phyloP scores from a whole-genome alignment of 805 yeast genomes.

The Jamesozyma piceae region DNA sequence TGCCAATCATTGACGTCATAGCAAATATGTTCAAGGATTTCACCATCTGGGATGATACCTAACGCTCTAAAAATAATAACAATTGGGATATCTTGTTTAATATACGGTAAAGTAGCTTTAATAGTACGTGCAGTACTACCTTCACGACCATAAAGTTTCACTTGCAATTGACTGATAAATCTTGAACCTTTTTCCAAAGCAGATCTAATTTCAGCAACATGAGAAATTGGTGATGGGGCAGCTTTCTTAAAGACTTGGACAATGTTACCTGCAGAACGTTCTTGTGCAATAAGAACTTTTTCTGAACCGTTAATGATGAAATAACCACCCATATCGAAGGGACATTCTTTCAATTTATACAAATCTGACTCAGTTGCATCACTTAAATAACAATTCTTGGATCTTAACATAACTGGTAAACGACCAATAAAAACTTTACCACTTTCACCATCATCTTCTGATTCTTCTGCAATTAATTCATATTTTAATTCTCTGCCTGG shows the following conservation, averaged over 20 bases:
- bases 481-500: constrained; percentile 51
- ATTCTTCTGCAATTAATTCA: constrained; percentile 41
- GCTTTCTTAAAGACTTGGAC: constrained; percentile 98
- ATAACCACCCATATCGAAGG: constrained; percentile 99
- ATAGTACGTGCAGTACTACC: constrained; percentile 71
- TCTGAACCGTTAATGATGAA: constrained; percentile 97
- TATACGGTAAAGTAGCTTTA: constrained; percentile 92
- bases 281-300: constrained; percentile 96
- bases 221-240: constrained; percentile 93
- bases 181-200: constrained; percentile 97
- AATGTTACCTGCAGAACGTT: constrained; percentile 95
- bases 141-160: constrained; percentile 79
- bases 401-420: constrained; percentile 95
- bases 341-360: constrained; percentile 94
- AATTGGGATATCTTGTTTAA: constrained; percentile 93
- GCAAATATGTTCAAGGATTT: constrained; percentile 94
- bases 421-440: constrained; percentile 88
- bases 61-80: constrained; percentile 95
- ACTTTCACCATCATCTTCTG: constrained; percentile 58
- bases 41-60: constrained; percentile 99
- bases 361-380: constrained; percentile 87
- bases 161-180: constrained; percentile 86
- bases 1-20: constrained; percentile 98
- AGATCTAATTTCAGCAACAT: constrained; percentile 91
- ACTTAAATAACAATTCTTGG: constrained; percentile 88